A percentile compares a stretch with the other conserved stretches of the same genome.
Conservation (phyloP, 345 rosid species). For the Eucalyptus regnans region DNA sequence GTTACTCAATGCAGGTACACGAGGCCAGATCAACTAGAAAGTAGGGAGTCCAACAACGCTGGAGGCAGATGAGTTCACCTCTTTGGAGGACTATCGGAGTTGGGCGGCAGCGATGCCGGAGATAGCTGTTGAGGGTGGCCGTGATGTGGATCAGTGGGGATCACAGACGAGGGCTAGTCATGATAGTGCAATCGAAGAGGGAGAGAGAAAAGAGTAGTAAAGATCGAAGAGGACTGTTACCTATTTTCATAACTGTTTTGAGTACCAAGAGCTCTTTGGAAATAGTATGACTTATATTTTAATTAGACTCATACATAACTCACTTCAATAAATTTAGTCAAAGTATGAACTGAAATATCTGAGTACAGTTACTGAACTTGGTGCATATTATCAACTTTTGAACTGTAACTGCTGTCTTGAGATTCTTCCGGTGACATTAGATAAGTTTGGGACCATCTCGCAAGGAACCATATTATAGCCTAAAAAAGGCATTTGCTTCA, state of each 20-base stretch:
- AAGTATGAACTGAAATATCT: constrained; percentile 10
- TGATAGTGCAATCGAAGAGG: not conserved
- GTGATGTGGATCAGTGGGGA: not conserved
- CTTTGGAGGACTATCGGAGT: not conserved
- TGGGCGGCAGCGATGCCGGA: not conserved
- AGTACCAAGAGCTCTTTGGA: not conserved
- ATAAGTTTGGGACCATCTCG: constrained; percentile 88
- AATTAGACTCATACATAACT: not conserved
- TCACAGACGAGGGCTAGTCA: not conserved
- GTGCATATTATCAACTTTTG: constrained; percentile 16
- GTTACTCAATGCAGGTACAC: not conserved
- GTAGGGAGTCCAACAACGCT: not conserved
- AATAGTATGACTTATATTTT: not conserved
- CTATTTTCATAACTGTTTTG: not conserved
- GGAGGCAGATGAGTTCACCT: not conserved
- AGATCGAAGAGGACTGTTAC: not conserved
- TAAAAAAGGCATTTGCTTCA: constrained; percentile 11
- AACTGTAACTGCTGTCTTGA: constrained; percentile 20
- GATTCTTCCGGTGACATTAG: no score
- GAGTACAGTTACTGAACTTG: constrained; percentile 42
- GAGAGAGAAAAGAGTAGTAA: not conserved
- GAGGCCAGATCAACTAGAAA: not conserved
- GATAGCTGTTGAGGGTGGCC: not conserved
- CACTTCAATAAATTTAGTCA: not conserved
- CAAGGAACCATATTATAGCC: constrained; percentile 97